Evolutionary conservation across 2,329 filamentous ascomycete genomes (phyloP), one percentile per base, ranked within the genome.

Genomic region (Epichloe baconii): DNA sequence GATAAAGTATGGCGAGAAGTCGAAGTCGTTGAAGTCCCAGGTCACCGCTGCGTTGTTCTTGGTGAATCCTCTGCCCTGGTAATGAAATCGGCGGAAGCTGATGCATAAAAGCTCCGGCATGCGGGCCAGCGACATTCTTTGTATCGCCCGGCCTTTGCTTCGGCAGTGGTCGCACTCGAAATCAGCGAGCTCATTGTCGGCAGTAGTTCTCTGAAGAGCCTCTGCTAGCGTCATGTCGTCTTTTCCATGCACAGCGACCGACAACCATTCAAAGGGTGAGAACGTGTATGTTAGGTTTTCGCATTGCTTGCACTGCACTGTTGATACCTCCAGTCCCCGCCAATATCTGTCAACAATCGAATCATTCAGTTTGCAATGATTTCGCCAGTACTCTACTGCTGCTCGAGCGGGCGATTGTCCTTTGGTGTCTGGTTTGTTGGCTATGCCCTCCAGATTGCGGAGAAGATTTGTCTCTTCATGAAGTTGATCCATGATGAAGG

Each of bases 331-430:
- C 59, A 91, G 78, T 3, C 85, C 85, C 4, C 85, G 86, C 71
- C 91, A 95, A 58, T 91, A 80, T 42, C 80, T 80, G 54, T 87
- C 86, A 52, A 95, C 78, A 52, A 88, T 81, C n/a, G 85, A 90
- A 56, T 77, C 73, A 62, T 88, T 86, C 45, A 78, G 76, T 55
- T 82, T 78, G 38, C 76, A 76, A 63, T 89, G 86, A 15, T 80
- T 75, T 19, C 72, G 69, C 89, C 89, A 95, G 66, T 88, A 87
- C 37, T 83, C 79, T 49, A 75, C 74, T 0, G 85, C 82, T n/a
- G 83, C 84, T 51, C 82, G 61, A 11, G 75, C 54, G 21, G 68
- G 58, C 14, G 64, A 63, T 51, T 63, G 64, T 10, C 52, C 55
- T 48, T 61, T 61, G 26, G 65, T 68, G 35, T 61, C 57, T 11